These are phyloP conservation scores for Chaetomium globosum DNA, from an alignment of 2,329 filamentous ascomycete species.

Conservation along the genomic window DNA sequence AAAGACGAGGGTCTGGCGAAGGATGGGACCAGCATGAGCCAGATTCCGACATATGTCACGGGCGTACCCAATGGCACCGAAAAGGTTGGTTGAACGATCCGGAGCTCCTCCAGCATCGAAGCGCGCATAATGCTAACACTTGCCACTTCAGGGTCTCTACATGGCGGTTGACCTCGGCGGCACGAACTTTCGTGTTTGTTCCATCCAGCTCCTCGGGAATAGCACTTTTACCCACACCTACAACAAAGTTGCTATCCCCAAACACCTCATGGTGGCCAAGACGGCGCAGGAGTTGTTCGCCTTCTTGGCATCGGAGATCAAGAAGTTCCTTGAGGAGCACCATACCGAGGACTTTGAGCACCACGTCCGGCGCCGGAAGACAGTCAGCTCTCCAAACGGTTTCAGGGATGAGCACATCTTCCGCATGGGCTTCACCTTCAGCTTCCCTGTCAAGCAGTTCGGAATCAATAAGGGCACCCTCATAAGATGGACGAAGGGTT, in stretches of 20 bases:
- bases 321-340: conserved; percentile 81
- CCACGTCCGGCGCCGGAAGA: conserved; percentile 66
- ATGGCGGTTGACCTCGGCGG: conserved; percentile 97
- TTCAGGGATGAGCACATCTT: conserved; percentile 77
- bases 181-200: conserved; percentile 98
- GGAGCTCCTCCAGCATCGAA: neutral
- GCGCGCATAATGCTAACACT: conserved; percentile 17
- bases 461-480: conserved; percentile 94
- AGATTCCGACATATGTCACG: conserved; percentile 97
- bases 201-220: conserved; percentile 88
- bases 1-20: conserved; percentile 78
- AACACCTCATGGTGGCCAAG: conserved; percentile 85
- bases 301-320: conserved; percentile 92
- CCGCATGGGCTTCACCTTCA: conserved; percentile 97
- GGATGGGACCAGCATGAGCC: conserved; percentile 80
- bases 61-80: conserved; percentile 95
- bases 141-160: conserved; percentile 74
- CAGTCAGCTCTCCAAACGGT: conserved; percentile 60
- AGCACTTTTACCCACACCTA: conserved; percentile 92
- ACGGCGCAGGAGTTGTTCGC: conserved; percentile 84
- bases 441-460: conserved; percentile 90
- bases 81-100: conserved; percentile 63
- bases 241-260: conserved; percentile 88
- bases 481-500: conserved; percentile 98
- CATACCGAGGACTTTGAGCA: conserved; percentile 84